These are phyloP conservation scores for Plantago ovata DNA, from an alignment of 257 asterid species.

Conservation along the genomic window DNA sequence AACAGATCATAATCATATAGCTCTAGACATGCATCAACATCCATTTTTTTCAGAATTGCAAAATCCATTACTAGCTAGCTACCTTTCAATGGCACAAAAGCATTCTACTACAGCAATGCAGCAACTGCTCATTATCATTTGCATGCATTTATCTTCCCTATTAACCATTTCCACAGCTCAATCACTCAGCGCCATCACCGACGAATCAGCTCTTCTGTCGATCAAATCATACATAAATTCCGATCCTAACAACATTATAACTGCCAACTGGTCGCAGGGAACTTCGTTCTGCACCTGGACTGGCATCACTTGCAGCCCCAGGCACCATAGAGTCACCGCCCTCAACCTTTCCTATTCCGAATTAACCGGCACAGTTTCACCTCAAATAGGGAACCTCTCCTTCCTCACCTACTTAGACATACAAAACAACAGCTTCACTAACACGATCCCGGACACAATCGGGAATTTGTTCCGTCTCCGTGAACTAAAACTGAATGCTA, in stretches of 20 bases:
- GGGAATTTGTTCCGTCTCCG: constrained; percentile 9
- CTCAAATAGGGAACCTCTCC: constrained; percentile 6
- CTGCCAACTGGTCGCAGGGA: constrained; percentile 12
- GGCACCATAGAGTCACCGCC: neutral
- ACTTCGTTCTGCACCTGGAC: constrained; percentile 18
- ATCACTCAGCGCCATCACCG: constrained; percentile 7
- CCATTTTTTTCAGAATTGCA: too few relatives aligned
- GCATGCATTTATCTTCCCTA: too few relatives aligned
- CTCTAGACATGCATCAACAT: too few relatives aligned
- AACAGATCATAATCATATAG: too few relatives aligned
- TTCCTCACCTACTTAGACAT: constrained; percentile 8
- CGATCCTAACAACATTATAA: neutral
- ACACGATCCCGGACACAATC: neutral
- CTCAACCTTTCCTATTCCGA: constrained; percentile 1
- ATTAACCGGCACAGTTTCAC: neutral
- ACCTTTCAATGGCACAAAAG: neutral
- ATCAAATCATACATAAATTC: constrained; percentile 4
- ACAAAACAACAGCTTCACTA: constrained; percentile 11
- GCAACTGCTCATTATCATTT: neutral
- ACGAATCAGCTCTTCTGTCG: constrained; percentile 16
- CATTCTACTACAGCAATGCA: neutral
- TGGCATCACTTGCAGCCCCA: constrained; percentile 14
- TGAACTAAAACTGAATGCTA: neutral
- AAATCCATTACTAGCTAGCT: too few relatives aligned
- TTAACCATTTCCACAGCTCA: neutral